Conservation (phyloP, 2,329 filamentous ascomycete species). For the Exophiala oligosperma region DNA sequence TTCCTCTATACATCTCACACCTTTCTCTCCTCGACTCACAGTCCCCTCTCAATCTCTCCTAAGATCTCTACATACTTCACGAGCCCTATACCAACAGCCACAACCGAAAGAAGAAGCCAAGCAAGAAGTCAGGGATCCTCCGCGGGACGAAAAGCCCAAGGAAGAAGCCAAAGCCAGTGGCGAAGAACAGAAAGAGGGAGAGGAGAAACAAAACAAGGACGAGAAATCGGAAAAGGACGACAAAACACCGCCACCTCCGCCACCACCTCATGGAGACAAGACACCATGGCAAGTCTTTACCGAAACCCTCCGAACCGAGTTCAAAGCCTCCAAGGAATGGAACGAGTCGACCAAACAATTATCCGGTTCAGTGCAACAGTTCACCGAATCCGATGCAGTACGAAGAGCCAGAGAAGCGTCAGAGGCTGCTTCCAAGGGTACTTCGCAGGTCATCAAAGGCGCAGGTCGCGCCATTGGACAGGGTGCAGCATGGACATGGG, state of each 20-base stretch:
- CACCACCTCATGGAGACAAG: constrained; percentile 97
- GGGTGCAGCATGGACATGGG: constrained; percentile 95
- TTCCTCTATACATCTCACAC: constrained; percentile 5
- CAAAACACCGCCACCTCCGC: constrained; percentile 74
- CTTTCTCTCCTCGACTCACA: constrained; percentile 17
- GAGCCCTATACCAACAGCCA: constrained; percentile 23
- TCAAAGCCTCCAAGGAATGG: constrained; percentile 98
- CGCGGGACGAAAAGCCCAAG: constrained; percentile 35
- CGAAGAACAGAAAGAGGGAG: constrained; percentile 42
- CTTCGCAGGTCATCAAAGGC: constrained; percentile 77
- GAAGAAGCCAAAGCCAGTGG: constrained; percentile 43
- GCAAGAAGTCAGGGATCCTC: constrained; percentile 29
- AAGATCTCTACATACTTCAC: constrained; percentile 26
- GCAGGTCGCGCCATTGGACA: constrained; percentile 87
- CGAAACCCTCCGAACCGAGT: constrained; percentile 90
- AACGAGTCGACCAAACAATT: constrained; percentile 97
- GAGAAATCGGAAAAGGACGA: constrained; percentile 53
- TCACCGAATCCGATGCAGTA: constrained; percentile 89
- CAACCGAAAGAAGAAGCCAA: constrained; percentile 28
- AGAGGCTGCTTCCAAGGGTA: constrained; percentile 79
- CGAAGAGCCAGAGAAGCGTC: constrained; percentile 84
- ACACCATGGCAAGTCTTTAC: constrained; percentile 98
- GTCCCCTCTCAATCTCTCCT: constrained; percentile 12
- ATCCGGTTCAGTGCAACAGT: constrained; percentile 82
- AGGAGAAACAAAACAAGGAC: constrained; percentile 42